A percentile compares a stretch with the other conserved stretches of the same genome.
Conservation (phyloP, 2,329 filamentous ascomycete species). For the Verticillium albo-atrum region DNA sequence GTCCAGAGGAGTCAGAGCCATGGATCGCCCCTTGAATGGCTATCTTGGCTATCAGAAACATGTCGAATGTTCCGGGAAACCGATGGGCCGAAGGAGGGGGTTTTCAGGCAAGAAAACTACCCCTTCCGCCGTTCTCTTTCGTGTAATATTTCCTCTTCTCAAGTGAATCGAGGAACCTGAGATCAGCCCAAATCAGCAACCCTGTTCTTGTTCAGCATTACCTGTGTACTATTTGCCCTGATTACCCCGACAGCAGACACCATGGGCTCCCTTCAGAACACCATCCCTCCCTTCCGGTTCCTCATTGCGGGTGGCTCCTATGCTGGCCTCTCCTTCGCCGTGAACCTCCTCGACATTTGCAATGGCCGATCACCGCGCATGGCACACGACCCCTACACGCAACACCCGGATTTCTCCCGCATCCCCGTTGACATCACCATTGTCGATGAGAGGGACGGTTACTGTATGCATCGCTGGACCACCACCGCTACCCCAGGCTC, state of each 20-base stretch:
- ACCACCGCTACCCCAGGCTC: not conserved
- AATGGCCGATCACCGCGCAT: constrained; percentile 49
- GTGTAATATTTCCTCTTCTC: not conserved
- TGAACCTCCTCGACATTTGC: constrained; percentile 65
- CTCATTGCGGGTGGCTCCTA: constrained; percentile 70
- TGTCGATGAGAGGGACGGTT: constrained; percentile 78
- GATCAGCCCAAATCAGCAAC: constrained; percentile 1
- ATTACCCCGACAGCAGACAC: constrained; percentile 1
- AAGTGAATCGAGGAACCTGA: not conserved
- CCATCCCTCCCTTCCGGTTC: constrained; percentile 44
- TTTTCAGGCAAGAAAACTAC: not conserved
- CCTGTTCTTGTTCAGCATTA: constrained; percentile 1
- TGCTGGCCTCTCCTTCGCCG: constrained; percentile 60
- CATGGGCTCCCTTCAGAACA: constrained; percentile 13
- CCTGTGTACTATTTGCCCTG: not conserved
- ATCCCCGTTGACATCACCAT: constrained; percentile 66
- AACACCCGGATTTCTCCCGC: constrained; percentile 36
- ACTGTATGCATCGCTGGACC: constrained; percentile 49
- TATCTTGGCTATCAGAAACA: not conserved
- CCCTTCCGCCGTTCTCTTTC: not conserved
- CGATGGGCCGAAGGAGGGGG: not conserved
- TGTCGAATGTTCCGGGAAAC: not conserved
- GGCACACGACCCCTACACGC: constrained; percentile 27
- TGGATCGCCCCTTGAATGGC: not conserved
- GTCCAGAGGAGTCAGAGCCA: not conserved